phyloP scores from a whole-genome alignment of 768 basidiomycete species.

The Gloeostereum incarnatum region DNA sequence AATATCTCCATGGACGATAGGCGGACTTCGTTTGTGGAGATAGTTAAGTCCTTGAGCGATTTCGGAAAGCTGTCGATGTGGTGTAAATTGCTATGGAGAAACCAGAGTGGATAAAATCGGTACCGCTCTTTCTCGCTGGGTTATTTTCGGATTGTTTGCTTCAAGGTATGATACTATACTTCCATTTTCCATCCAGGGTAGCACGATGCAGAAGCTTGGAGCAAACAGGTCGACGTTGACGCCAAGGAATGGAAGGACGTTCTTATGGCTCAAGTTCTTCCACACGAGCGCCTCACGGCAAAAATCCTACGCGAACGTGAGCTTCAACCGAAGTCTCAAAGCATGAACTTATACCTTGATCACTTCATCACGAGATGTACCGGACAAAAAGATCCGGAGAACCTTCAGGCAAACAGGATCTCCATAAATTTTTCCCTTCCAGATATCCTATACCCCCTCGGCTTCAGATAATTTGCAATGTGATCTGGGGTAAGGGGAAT shows the following conservation, averaged over 20 bases:
- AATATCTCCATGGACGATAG: constrained; percentile 15
- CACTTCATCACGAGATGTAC: neutral
- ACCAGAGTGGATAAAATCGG: neutral
- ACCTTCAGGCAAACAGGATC: constrained; percentile 5
- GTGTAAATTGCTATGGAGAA: neutral
- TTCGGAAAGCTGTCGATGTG: constrained; percentile 19
- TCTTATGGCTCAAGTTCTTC: constrained; percentile 11
- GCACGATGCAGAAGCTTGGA: constrained; percentile 12
- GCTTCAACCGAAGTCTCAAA: neutral
- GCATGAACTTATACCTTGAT: neutral
- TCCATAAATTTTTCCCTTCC: neutral
- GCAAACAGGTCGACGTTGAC: constrained; percentile 9
- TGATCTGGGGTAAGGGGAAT: no score
- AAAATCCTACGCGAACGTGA: constrained; percentile 7
- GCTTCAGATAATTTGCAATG: no score
- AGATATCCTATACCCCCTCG: no score
- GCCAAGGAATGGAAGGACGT: constrained; percentile 13
- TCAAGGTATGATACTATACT: constrained; percentile 7
- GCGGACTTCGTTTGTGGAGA: constrained; percentile 16
- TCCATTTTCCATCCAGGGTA: constrained; percentile 14
- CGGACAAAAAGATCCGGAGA: neutral
- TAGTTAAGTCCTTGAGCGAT: constrained; percentile 23
- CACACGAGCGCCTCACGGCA: constrained; percentile 13
- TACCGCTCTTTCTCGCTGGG: neutral
- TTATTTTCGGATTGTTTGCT: constrained; percentile 1